Evolutionary conservation across 2,329 filamentous ascomycete species (phyloP), one percentile per base, ranked within the genome.

Genomic region (Colletotrichum sp.): DNA sequence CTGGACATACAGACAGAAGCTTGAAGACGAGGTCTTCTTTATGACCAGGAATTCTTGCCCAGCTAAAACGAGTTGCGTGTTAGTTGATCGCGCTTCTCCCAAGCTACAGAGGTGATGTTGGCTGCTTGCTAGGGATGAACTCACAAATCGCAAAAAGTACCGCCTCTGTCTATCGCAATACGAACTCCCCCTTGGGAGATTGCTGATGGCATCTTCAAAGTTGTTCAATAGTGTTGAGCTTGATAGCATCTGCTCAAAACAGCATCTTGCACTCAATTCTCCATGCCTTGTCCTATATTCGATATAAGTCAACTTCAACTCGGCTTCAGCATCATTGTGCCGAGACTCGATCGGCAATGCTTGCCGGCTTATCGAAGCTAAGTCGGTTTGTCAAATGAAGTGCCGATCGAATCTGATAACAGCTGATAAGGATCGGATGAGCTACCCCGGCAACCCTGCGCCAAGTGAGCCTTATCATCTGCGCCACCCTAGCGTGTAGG

Each of bases 1-100:
- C 86, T 0, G 94, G 93, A 79, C 94, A 93, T 75, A 93, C 92
- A 1, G 93, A 95, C 13, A 95, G 88, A 2, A 95, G 88, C 84
- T 95, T 95, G 83, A 95, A 93, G 75, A 95, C 84, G 49, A 94
- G 87, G 4, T 72, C 39, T 80, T 94, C 92, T 81, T 93, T 91
- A 82, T 88, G 90, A 57, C 92, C 92, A 8, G 88, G 91, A 68
- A 93, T 91, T 16, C 49, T 39, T 10, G 68, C 68, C 68, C 68
- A 71, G 59, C 62, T 65, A 24, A 52, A 1, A 13, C 1, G n/a
- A 21, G 44, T 39, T 26, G 6, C 24, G 8, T 26, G n/a, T 39
- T 8, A 12, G 36, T 24, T 65, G n/a, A 21, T 1, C 3, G n/a
- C 2, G 2, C 10, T 8, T 18, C 2, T 52, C n/a, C 1, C 44